A percentile compares a stretch with the other conserved stretches of the same genome.
phyloP scores from a whole-genome alignment of 2,329 filamentous ascomycete species.

The Juglanconis oblonga region DNA sequence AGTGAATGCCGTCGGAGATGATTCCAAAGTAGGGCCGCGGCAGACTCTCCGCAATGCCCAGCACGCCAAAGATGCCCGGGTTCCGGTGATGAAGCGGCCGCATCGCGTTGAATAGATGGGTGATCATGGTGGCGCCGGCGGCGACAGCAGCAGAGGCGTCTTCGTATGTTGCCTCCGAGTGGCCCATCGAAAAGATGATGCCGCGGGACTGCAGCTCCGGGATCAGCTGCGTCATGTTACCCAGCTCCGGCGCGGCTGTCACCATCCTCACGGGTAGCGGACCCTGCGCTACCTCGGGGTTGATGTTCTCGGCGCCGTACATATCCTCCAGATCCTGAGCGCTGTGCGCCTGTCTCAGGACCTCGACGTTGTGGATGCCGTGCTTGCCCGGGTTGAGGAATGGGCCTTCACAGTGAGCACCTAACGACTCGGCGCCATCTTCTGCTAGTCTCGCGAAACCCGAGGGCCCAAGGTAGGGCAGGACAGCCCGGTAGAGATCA shows the following conservation, averaged over 20 bases:
- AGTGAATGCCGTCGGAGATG: slow-evolving; percentile 86
- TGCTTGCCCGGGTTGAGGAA: slow-evolving; percentile 83
- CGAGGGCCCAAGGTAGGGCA: slow-evolving; percentile 76
- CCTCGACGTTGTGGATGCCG: slow-evolving; percentile 75
- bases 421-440: slow-evolving; percentile 81
- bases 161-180: slow-evolving; percentile 85
- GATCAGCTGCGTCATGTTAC: slow-evolving; percentile 67
- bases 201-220: slow-evolving; percentile 60
- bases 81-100: slow-evolving; percentile 85
- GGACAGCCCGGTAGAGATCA: slow-evolving; percentile 77
- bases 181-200: slow-evolving; percentile 78
- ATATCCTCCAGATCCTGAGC: slow-evolving; percentile 65
- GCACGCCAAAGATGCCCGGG: slow-evolving; percentile 82
- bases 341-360: slow-evolving; percentile 62
- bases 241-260: slow-evolving; percentile 80
- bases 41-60: slow-evolving; percentile 62
- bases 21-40: slow-evolving; percentile 78
- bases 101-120: slow-evolving; percentile 94
- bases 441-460: slow-evolving; percentile 55
- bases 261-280: slow-evolving; percentile 67
- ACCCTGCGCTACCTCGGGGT: slow-evolving; percentile 30
- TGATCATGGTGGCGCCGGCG: slow-evolving; percentile 84
- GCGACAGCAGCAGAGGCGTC: slow-evolving; percentile 68
- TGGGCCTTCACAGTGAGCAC: slow-evolving; percentile 87
- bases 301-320: slow-evolving; percentile 71